These are phyloP conservation scores for Podospora tetraspora DNA, from an alignment of 495 filamentous ascomycete genomes.

Conservation along the genomic window DNA sequence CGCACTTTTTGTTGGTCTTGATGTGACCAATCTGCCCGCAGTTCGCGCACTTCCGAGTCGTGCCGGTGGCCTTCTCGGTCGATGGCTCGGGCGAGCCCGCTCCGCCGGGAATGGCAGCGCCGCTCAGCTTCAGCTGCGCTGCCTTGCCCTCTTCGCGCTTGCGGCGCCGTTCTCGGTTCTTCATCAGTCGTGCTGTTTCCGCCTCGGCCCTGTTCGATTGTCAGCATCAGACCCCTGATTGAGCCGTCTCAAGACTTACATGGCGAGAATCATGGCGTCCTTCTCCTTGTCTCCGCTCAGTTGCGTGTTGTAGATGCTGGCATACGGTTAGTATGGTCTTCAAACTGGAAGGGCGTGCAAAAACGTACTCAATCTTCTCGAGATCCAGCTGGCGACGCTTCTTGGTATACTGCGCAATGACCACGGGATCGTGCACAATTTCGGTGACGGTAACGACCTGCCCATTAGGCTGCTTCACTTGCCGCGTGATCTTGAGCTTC, in stretches of 20 bases:
- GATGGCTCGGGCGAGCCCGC: slow-evolving; percentile 45
- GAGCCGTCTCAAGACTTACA: slow-evolving; percentile 21
- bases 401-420: slow-evolving; percentile 61
- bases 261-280: slow-evolving; percentile 33
- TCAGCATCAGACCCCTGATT: background rate
- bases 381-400: slow-evolving; percentile 52
- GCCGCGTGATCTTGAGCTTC: slow-evolving; percentile 70
- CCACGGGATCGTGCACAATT: slow-evolving; percentile 64
- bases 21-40: slow-evolving; percentile 95
- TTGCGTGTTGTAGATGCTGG: slow-evolving; percentile 44
- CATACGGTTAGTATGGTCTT: slow-evolving; percentile 5
- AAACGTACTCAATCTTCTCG: slow-evolving; percentile 60
- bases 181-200: slow-evolving; percentile 75
- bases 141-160: slow-evolving; percentile 88
- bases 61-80: slow-evolving; percentile 52
- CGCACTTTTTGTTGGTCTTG: slow-evolving; percentile 97
- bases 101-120: slow-evolving; percentile 18
- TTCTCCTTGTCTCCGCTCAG: slow-evolving; percentile 72
- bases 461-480: slow-evolving; percentile 56
- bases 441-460: slow-evolving; percentile 54
- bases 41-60: slow-evolving; percentile 92
- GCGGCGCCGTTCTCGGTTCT: slow-evolving; percentile 85
- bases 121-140: slow-evolving; percentile 38
- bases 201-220: slow-evolving; percentile 53
- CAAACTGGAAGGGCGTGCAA: background rate